Base-by-base conservation (phyloP, 2,329 filamentous ascomycete genomes). In the Bipolaris cookei region DNA sequence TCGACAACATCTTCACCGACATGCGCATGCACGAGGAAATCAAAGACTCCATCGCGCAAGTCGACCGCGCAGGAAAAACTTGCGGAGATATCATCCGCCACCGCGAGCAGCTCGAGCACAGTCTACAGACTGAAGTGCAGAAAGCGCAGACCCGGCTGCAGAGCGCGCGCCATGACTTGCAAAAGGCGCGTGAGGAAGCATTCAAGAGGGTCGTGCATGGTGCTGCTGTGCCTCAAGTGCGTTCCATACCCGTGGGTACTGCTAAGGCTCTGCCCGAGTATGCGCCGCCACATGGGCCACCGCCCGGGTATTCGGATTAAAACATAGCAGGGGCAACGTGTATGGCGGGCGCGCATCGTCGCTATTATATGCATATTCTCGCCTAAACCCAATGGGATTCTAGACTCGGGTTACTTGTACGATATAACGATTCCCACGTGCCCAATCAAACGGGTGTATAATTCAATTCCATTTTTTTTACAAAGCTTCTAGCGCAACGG, bases 1-100 rank as follows among this genome's bases (percentile, higher is more conserved):
- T 85, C 62, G 81, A 85, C 63, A 84, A 84, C 47, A 79, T 84
- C 55, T 82, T 83, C 63, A 78, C 77, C 7, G 83, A 85, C 55
- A 79, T 82, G 74, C 76, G 77, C 2, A 83, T 84, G 68, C 82
- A 82, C 58, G 76, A 82, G 11, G 78, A 83, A 68, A 82, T 86
- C 57, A 80, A 82, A 63, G 67, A 75, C 14, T 80, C 78, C 3
- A 72, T 76, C 38, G 51, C 51, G 23, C 75, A 80, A 51, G 56
- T 74, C 6, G 56, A 68, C 13, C 48, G 47, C 1, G 72, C 65
- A 20, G 54, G 60, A 2, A 51, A 63, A 13, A 60, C 51, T 18
- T 66, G 66, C 56, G 72, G 79, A 2, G 62, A 76, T 6, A 66
- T 73, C 42, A 77, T 78, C 38, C 63, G 70, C 18, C 56, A 68